phyloP scores from a whole-genome alignment of 371 early-diverging fungal genomes.

The Massospora cicadina region DNA sequence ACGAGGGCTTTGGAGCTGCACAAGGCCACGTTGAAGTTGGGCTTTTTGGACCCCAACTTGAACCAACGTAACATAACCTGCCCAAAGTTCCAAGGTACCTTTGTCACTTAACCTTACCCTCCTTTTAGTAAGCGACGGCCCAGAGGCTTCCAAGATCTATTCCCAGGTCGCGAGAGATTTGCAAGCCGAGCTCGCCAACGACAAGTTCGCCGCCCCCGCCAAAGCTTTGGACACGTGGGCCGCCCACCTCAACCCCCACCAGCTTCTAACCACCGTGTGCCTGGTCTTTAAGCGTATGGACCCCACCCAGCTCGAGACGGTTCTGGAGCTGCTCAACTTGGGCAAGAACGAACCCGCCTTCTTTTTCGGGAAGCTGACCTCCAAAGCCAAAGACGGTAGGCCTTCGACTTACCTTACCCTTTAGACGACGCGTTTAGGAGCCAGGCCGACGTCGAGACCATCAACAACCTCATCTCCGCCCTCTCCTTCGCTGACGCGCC shows the following conservation, averaged over 20 bases:
- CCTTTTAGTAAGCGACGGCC: not conserved
- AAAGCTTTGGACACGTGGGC: constrained; percentile 6
- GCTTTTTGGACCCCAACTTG: not conserved
- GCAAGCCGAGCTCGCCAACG: constrained; percentile 1
- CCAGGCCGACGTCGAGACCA: not conserved
- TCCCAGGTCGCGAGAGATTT: not conserved
- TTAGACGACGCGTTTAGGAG: not conserved
- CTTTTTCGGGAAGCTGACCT: constrained; percentile 3
- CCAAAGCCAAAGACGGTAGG: not conserved
- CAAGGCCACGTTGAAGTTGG: not conserved
- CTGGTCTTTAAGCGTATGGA: constrained; percentile 3
- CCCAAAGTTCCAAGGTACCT: not conserved
- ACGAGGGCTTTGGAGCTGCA: not conserved
- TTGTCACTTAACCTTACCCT: not conserved
- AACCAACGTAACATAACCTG: not conserved
- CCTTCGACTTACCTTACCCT: not conserved
- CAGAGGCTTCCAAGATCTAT: not conserved
- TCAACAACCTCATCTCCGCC: constrained; percentile 1
- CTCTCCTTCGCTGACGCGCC: not conserved
- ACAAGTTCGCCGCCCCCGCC: not conserved
- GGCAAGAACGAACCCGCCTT: constrained; percentile 7
- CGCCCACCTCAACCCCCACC: not conserved
- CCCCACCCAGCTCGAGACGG: not conserved
- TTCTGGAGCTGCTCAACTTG: not conserved
- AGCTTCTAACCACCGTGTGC: not conserved